These are phyloP conservation scores for Epichloe brachyelytri DNA, from an alignment of 2,329 filamentous ascomycete genomes.

Conservation along the genomic window DNA sequence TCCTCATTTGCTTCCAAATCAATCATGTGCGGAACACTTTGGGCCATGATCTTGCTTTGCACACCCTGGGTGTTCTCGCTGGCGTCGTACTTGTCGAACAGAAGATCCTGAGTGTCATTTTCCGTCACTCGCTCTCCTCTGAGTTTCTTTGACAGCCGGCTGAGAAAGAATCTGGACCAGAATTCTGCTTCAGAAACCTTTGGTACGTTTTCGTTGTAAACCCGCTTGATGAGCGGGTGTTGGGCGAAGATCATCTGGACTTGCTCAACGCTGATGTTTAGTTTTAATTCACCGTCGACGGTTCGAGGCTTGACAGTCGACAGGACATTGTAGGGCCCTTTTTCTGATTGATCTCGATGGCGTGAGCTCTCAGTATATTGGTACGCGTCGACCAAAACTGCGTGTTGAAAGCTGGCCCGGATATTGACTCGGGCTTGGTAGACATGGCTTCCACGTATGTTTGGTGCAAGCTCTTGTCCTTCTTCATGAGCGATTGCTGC, in stretches of 20 bases:
- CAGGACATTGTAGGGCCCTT: conserved; percentile 84
- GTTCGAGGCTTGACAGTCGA: conserved; percentile 66
- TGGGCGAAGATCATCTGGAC: conserved; percentile 87
- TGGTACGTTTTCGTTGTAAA: conserved; percentile 89
- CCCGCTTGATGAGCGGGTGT: conserved; percentile 77
- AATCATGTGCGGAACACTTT: conserved; percentile 75
- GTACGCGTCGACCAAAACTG: conserved; percentile 93
- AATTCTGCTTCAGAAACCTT: conserved; percentile 69
- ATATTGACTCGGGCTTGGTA: conserved; percentile 75
- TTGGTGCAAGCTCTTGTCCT: conserved; percentile 60
- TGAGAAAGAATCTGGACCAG: conserved; percentile 91
- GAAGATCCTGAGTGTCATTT: conserved; percentile 59
- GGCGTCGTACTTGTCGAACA: conserved; percentile 78
- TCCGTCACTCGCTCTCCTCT: conserved; percentile 79
- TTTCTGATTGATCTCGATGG: conserved; percentile 75
- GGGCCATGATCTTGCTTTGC: conserved; percentile 40
- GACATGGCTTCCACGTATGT: conserved; percentile 78
- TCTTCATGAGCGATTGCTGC: conserved; percentile 78
- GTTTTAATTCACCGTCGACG: conserved; percentile 45
- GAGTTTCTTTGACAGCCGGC: conserved; percentile 77
- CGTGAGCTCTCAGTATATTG: conserved; percentile 76
- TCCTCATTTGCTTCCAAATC: conserved; percentile 91
- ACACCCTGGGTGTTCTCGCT: conserved; percentile 48
- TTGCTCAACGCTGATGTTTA: conserved; percentile 83
- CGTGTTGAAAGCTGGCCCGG: conserved; percentile 66